Conservation (phyloP, 78 protist species). For the Capsaspora owczarzaki region DNA sequence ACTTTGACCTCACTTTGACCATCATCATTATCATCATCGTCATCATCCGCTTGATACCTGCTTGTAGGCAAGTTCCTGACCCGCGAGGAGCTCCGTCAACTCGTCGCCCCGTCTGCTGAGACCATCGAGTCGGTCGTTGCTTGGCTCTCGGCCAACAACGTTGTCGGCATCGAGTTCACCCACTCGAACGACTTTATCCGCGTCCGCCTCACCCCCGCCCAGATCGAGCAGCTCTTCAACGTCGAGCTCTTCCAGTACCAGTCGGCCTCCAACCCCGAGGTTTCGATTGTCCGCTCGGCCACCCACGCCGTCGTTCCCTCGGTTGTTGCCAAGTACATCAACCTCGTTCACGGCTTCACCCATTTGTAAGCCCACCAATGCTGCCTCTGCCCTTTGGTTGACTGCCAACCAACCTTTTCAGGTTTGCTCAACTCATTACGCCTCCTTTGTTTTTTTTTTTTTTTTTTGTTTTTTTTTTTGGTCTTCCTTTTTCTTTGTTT, state of each 20-base stretch:
- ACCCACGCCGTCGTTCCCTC: not conserved
- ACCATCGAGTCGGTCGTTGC: not conserved
- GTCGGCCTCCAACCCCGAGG: too few relatives aligned
- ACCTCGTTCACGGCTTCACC: not conserved
- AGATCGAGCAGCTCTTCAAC: not conserved
- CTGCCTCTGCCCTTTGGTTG: too few relatives aligned
- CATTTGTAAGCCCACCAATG: not conserved
- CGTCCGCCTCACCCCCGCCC: not conserved
- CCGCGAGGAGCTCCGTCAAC: not conserved
- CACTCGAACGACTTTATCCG: not conserved
- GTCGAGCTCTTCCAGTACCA: not conserved
- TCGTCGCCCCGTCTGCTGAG: not conserved
- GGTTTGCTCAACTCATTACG: too few relatives aligned
- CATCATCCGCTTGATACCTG: not conserved
- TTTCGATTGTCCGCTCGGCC: not conserved
- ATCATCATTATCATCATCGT: not conserved
- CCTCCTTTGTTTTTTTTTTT: not conserved
- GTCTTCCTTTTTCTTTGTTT: not conserved
- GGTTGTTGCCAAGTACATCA: not conserved
- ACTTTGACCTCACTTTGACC: not conserved
- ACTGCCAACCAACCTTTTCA: too few relatives aligned
- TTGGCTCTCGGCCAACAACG: not conserved
- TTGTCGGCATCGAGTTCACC: not conserved
- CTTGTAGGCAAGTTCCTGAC: not conserved
- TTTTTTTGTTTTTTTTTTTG: not conserved